Conservation (phyloP, 2,329 filamentous ascomycete genomes). For the Penicillium psychrosexuale region DNA sequence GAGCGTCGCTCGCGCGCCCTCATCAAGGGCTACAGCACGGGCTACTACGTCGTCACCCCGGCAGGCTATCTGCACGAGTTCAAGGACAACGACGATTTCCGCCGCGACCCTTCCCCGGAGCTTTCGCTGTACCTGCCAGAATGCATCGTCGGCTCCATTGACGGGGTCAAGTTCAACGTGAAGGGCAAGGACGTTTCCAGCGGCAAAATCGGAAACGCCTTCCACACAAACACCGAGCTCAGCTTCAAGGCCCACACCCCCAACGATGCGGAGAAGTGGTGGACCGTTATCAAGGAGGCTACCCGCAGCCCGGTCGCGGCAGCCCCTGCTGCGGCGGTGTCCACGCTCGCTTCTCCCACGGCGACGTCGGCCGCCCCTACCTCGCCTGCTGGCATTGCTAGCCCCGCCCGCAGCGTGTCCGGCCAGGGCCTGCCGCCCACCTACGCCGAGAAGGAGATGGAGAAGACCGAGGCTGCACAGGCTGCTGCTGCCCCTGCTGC, state of each 20-base stretch:
- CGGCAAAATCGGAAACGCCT: conserved; percentile 71
- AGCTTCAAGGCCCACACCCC: conserved; percentile 83
- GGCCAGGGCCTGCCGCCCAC: conserved; percentile 20
- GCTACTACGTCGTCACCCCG: conserved; percentile 87
- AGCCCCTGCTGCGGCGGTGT: background rate
- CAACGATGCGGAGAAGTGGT: conserved; percentile 81
- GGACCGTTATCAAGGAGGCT: conserved; percentile 59
- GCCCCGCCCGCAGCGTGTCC: conserved; percentile 10
- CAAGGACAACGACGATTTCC: conserved; percentile 79
- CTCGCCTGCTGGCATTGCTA: conserved; percentile 13
- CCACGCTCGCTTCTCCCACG: conserved; percentile 9
- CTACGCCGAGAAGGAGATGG: conserved; percentile 26
- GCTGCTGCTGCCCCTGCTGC: conserved; percentile 1
- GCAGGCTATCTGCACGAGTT: conserved; percentile 92
- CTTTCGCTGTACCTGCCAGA: conserved; percentile 90
- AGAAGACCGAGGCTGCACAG: background rate
- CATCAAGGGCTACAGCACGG: conserved; percentile 70
- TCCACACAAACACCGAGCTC: conserved; percentile 75
- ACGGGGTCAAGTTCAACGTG: conserved; percentile 83
- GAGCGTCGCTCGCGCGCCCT: conserved; percentile 90
- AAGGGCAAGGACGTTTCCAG: conserved; percentile 91
- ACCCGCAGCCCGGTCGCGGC: conserved; percentile 15
- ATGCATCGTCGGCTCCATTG: conserved; percentile 69
- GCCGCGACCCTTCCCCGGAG: conserved; percentile 64
- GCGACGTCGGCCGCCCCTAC: conserved; percentile 13